Conservation (phyloP, 2,329 filamentous ascomycete genomes). For the Tolypocladium capitatum region DNA sequence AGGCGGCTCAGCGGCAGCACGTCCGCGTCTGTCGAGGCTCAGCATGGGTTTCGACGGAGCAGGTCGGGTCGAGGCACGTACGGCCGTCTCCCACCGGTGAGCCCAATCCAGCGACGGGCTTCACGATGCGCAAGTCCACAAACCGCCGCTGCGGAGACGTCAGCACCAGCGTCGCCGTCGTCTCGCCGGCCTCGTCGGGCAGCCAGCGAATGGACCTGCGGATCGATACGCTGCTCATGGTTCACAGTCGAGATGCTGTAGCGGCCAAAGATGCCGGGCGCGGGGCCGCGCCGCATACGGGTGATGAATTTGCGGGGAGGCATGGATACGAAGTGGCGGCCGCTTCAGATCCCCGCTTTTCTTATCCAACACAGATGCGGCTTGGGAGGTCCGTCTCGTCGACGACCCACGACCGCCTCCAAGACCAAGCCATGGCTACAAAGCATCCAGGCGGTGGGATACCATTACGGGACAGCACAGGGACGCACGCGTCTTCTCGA, state of each 20-base stretch:
- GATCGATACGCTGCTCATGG: conserved; percentile 39
- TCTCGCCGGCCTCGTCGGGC: conserved; percentile 37
- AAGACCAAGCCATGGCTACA: no score
- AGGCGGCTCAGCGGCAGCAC: conserved; percentile 22
- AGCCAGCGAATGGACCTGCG: conserved; percentile 48
- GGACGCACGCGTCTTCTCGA: not conserved
- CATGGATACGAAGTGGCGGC: no score
- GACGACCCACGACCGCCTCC: no score
- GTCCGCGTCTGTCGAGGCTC: conserved; percentile 2
- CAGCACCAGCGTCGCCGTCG: conserved; percentile 51
- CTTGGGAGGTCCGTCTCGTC: no score
- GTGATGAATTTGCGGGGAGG: no score
- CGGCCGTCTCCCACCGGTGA: not conserved
- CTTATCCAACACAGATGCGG: no score
- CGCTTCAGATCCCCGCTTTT: no score
- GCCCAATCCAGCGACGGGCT: conserved; percentile 10
- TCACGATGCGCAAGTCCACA: conserved; percentile 46
- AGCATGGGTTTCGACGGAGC: no score
- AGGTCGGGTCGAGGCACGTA: no score
- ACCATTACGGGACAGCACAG: not conserved
- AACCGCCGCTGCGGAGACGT: conserved; percentile 45
- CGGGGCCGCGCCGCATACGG: no score
- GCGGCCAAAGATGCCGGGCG: not conserved
- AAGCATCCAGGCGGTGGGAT: no score
- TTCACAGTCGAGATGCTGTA: not conserved